Base-by-base conservation (phyloP, 805 yeast species). In the Nakazawaea populi region DNA sequence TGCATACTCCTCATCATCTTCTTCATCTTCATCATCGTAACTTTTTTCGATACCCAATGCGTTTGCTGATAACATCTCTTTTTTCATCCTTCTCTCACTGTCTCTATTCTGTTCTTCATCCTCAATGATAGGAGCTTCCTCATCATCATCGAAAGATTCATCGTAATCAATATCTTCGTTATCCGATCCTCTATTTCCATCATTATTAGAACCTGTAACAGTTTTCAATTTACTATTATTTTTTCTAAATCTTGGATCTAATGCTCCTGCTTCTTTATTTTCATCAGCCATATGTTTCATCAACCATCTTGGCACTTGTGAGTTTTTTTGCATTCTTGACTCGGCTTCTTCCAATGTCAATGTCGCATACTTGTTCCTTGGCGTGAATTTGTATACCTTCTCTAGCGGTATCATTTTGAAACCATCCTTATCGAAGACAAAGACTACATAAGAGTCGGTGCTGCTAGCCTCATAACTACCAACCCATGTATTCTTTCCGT, bases 71-170 rank as follows among this genome's bases (percentile, higher is more conserved):
- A 85, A 70, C 96, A 87, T 88, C 65, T 89, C 96, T 56, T 77
- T 82, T 65, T 88, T 89, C 64, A 89, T 84, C 59, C 87, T 83
- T 57, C 76, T 80, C 67, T 94, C 97, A 47, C 90, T 87, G 55
- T 89, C 87, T 65, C 87, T 90, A 65, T 89, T 87, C 62, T 94
- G 98, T 61, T 94, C 97, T 62, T 92, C 98, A 54, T 91, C 82
- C 61, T 92, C 98, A 75, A 92, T 82, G 53, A 94, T 87, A 31
- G 99, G 99, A 1, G 98, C 98, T 65, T 92, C 99, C 70, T 94
- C 99, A 66, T 94, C 99, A 67, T 94, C 99, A 30, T 94, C 97
- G 68, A 94, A 94, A 65, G 91, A 97, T 65, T 94, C 98, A 58
- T 94, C 97, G 61, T 76, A 92, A 69, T 92, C 99, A 60, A 94